Evolutionary conservation across 139 green algal genomes (phyloP), one percentile per base, ranked within the genome.

Genomic region (Coccomyxa sp.): DNA sequence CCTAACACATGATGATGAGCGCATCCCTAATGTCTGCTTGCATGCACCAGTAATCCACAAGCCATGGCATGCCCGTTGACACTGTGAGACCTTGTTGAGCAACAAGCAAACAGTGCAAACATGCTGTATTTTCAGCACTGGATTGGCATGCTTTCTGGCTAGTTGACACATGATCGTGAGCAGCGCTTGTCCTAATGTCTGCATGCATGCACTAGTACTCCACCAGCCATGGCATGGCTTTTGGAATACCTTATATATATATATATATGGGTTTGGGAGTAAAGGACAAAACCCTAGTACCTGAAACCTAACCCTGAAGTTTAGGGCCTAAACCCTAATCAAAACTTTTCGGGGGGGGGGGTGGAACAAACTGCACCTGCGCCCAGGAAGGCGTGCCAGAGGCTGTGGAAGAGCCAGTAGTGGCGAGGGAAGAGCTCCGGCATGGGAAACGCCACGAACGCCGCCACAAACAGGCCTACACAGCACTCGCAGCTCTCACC

Each of bases 321-420:
- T 25, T 68, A 16, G 60, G 60, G 60, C 15, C 16, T 14, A 68
- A 16, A 68, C 60, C 60, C 60, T 68, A 68, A n/a, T n/a, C n/a
- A 25, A 68, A 25, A 68, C 60, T 16, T 16, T 68, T 16, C 15
- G 60, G 15, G 16, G 14, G 60, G 15, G 16, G 60, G 10, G 63
- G 63, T 71, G 63, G 63, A 28, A 25, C 7, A 25, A 25, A 25
- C 63, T 15, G 21, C 63, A 71, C 81, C 87, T 4, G 60, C 63
- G n/a, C 85, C 86, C 59, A 90, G 71, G 15, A 85, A 63, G 13
- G 87, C 18, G 63, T 90, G 86, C 85, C 85, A 90, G 14, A 90
- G 14, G 76, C 75, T 84, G 82, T 90, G 87, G 82, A 87, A 90
- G 11, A 88, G 80, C 80, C 82, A 90, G 82, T 88, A 90, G 45